phyloP scores from a whole-genome alignment of 331 rosid species.

The Dryas integrifolia region DNA sequence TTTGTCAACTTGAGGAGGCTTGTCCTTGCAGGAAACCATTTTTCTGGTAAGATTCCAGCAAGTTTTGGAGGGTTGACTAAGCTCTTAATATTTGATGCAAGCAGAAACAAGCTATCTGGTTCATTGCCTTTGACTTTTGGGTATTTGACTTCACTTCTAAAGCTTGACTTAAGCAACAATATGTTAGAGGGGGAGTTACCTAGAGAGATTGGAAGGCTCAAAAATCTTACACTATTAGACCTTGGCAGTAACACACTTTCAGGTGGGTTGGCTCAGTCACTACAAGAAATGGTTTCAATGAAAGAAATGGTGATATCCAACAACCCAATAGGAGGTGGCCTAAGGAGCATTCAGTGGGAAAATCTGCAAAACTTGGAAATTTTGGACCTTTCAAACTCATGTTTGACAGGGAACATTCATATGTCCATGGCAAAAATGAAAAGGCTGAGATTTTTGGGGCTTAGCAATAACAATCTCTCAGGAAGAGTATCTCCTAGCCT shows the following conservation, averaged over 20 bases:
- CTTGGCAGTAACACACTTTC: constrained; percentile 29
- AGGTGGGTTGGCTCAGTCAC: constrained; percentile 20
- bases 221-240: constrained; percentile 30
- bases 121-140: constrained; percentile 22
- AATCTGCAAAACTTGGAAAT: constrained; percentile 21
- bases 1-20: constrained; percentile 18
- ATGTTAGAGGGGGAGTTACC: constrained; percentile 24
- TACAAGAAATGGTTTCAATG: constrained; percentile 30
- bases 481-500: constrained; percentile 18
- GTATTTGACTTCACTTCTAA: constrained; percentile 25
- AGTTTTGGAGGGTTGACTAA: constrained; percentile 20
- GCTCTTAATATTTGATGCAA: constrained; percentile 28
- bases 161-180: constrained; percentile 32
- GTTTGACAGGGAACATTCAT: constrained; percentile 27
- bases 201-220: constrained; percentile 18
- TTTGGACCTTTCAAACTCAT: constrained; percentile 29
- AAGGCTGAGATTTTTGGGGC: constrained; percentile 30
- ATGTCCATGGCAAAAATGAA: constrained; percentile 23
- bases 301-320: constrained; percentile 30
- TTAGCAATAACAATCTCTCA: constrained; percentile 20
- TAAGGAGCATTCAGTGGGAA: constrained; percentile 19
- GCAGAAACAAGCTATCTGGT: constrained; percentile 29
- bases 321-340: constrained; percentile 26
- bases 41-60: constrained; percentile 26
- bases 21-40: constrained; percentile 25